Evolutionary conservation across 495 filamentous ascomycete genomes (phyloP).

Genomic region (Xylaria venustula): DNA sequence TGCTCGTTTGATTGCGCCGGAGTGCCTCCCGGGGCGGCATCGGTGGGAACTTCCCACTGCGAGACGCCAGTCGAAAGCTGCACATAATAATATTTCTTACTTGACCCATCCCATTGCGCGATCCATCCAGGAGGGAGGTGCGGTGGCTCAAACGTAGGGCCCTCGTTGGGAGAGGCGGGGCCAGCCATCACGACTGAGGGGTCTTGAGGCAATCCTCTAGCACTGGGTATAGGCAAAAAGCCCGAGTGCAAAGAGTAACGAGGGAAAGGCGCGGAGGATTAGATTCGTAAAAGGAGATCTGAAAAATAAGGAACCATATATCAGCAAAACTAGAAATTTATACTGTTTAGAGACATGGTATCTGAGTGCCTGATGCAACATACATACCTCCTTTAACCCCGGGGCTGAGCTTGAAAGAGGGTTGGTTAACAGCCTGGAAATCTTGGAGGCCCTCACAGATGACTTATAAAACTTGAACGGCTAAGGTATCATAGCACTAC

Average conservation of each 20-base stretch:
- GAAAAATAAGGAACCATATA: not conserved
- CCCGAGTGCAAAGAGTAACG: not conserved
- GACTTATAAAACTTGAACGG: not conserved
- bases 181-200: conserved; percentile 43
- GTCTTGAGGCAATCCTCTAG: conserved; percentile 3
- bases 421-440: not conserved
- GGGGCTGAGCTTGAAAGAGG: conserved; percentile 1
- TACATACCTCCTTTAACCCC: conserved; percentile 8
- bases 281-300: not conserved
- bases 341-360: not conserved
- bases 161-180: conserved; percentile 59
- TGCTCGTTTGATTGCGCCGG: conserved; percentile 47
- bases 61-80: conserved; percentile 71
- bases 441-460: conserved; percentile 9
- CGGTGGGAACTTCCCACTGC: conserved; percentile 75
- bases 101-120: conserved; percentile 75
- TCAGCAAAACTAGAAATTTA: conserved; percentile 4
- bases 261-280: not conserved
- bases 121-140: conserved; percentile 75
- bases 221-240: not conserved
- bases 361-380: not conserved
- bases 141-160: conserved; percentile 69
- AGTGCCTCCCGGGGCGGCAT: conserved; percentile 55
- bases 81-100: conserved; percentile 77
- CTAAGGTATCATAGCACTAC: not conserved